Evolutionary conservation across 1,139 yeast species (phyloP).

Genomic region (Ogataea hybrid): DNA sequence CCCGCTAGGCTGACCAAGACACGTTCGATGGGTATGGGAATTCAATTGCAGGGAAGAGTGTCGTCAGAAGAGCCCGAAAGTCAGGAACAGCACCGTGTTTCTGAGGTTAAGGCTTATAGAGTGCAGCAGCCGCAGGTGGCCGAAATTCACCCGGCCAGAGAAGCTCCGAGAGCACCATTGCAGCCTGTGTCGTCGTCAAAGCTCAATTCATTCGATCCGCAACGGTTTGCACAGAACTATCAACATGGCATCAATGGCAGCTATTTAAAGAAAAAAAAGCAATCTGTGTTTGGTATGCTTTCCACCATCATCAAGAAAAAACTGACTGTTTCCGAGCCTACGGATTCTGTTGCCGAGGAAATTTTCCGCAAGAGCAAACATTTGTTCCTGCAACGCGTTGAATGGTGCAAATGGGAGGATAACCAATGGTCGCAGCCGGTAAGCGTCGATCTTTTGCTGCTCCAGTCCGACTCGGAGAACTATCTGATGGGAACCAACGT

Average conservation of each 20-base stretch:
- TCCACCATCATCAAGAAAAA: slow-evolving; percentile 14
- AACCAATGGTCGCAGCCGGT: too few species aligned
- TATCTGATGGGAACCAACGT: too few species aligned
- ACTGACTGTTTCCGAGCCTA: neutral
- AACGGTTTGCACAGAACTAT: slow-evolving; percentile 19
- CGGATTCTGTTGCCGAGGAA: slow-evolving; percentile 1
- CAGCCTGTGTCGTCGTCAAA: slow-evolving; percentile 1
- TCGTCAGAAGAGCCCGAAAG: neutral
- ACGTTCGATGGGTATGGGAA: slow-evolving; percentile 14
- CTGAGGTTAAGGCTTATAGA: neutral
- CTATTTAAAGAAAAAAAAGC: slow-evolving; percentile 25
- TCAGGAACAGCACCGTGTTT: neutral
- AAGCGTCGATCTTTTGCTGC: too few species aligned
- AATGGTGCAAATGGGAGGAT: slow-evolving; percentile 25
- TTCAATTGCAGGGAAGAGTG: neutral
- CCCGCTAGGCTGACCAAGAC: slow-evolving; percentile 6
- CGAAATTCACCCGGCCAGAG: neutral
- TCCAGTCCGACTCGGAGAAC: too few species aligned
- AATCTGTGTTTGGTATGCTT: slow-evolving; percentile 32
- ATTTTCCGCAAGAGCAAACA: slow-evolving; percentile 7
- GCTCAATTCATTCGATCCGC: slow-evolving; percentile 17
- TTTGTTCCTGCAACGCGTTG: slow-evolving; percentile 20
- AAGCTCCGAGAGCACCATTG: neutral
- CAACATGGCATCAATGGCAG: slow-evolving; percentile 19
- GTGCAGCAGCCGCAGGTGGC: too few species aligned